These are phyloP conservation scores for Starmerella davenportii DNA, from an alignment of 805 yeast genomes.

Conservation along the genomic window DNA sequence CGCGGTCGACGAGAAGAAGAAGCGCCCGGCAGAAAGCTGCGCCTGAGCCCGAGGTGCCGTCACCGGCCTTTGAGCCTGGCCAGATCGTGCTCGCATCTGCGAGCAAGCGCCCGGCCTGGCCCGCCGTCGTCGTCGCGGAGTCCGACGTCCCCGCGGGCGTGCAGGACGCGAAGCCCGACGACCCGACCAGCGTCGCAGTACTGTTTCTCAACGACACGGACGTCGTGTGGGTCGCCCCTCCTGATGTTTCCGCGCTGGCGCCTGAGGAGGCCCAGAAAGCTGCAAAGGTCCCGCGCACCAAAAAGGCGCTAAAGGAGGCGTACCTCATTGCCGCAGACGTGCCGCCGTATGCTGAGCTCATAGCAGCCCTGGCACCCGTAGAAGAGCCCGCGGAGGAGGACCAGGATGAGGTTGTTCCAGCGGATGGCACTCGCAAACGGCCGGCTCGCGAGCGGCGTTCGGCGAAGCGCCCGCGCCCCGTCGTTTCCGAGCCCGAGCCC, in stretches of 20 bases:
- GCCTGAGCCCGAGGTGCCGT: too few relatives aligned
- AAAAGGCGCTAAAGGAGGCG: conserved; percentile 15
- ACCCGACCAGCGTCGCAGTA: conserved; percentile 29
- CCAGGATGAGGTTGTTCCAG: conserved; percentile 2
- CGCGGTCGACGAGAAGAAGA: too few relatives aligned
- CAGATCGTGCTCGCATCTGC: conserved; percentile 51
- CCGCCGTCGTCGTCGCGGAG: conserved; percentile 54
- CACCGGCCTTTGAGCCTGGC: conserved; percentile 32
- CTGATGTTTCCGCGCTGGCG: conserved; percentile 11
- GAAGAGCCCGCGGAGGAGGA: not conserved
- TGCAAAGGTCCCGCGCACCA: conserved; percentile 9
- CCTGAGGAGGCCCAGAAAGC: conserved; percentile 12
- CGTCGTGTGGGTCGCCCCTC: conserved; percentile 41
- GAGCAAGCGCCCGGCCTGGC: conserved; percentile 78
- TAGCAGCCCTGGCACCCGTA: conserved; percentile 5
- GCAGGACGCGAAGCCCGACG: conserved; percentile 32
- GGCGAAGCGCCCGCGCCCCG: not conserved
- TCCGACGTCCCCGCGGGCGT: conserved; percentile 43
- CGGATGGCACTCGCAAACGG: not conserved
- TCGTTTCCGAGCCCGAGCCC: conserved; percentile 1
- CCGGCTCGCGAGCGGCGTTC: not conserved
- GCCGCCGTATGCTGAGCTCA: conserved; percentile 14
- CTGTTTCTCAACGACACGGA: conserved; percentile 53
- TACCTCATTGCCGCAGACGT: conserved; percentile 15
- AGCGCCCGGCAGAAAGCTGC: too few relatives aligned